A percentile compares a stretch with the other conserved stretches of the same genome.
phyloP scores from a whole-genome alignment of 768 basidiomycete species.

The Tubosaeta sp. region DNA sequence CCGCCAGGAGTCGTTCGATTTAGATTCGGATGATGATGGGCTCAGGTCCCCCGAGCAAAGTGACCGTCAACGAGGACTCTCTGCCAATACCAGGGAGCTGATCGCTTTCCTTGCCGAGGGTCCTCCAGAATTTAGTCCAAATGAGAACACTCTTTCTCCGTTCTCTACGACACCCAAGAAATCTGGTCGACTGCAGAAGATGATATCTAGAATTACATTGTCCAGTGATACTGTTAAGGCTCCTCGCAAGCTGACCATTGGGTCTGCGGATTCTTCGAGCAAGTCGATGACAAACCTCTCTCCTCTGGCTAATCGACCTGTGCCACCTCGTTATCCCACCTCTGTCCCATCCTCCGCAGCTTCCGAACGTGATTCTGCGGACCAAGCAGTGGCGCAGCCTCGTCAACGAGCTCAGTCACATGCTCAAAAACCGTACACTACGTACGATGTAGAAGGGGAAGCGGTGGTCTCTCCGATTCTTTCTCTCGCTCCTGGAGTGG shows the following conservation, averaged over 20 bases:
- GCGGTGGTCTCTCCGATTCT: not conserved
- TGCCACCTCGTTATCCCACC: constrained; percentile 54
- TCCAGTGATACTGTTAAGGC: constrained; percentile 31
- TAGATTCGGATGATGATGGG: constrained; percentile 64
- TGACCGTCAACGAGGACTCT: constrained; percentile 35
- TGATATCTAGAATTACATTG: constrained; percentile 75
- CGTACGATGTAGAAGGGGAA: constrained; percentile 15
- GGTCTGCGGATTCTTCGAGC: constrained; percentile 20
- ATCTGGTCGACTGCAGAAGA: constrained; percentile 66
- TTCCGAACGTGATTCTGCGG: constrained; percentile 26
- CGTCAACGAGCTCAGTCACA: constrained; percentile 29
- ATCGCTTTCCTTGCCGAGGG: constrained; percentile 58
- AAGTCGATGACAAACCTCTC: constrained; percentile 40
- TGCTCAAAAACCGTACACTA: constrained; percentile 18
- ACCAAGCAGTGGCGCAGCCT: constrained; percentile 13
- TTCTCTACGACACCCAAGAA: constrained; percentile 35
- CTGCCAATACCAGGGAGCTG: constrained; percentile 44
- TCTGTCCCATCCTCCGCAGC: constrained; percentile 44
- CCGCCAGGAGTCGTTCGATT: constrained; percentile 64
- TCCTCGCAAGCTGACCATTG: constrained; percentile 32
- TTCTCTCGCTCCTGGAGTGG: constrained; percentile 7
- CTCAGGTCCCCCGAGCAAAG: constrained; percentile 38
- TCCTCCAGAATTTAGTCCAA: constrained; percentile 40
- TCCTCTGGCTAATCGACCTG: constrained; percentile 52
- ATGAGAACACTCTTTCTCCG: constrained; percentile 42